Conservation (phyloP, 1,284 basidiomycete species). For the Calocybe gambosa region DNA sequence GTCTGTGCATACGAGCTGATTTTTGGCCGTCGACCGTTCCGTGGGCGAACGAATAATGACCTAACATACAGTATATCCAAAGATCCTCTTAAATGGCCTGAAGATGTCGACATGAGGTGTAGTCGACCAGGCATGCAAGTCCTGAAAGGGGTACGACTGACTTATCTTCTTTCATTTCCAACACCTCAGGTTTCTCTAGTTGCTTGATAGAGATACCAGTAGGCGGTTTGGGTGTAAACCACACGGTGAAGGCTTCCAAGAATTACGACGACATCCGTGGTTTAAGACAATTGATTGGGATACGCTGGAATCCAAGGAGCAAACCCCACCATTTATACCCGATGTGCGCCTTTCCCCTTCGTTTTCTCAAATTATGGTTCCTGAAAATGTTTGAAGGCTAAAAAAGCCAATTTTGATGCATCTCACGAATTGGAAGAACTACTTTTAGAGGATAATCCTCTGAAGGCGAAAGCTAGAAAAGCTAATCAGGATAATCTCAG, state of each 20-base stretch:
- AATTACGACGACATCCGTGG: slow-evolving; percentile 83
- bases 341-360: slow-evolving; percentile 54
- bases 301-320: slow-evolving; percentile 74
- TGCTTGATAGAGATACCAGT: slow-evolving; percentile 81
- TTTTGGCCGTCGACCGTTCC: slow-evolving; percentile 88
- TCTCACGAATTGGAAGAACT: slow-evolving; percentile 97
- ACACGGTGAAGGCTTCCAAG: slow-evolving; percentile 72
- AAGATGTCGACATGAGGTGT: slow-evolving; percentile 70
- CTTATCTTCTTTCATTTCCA: slow-evolving; percentile 10
- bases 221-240: slow-evolving; percentile 81
- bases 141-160: slow-evolving; percentile 61
- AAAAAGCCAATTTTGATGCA: slow-evolving; percentile 99
- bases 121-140: slow-evolving; percentile 60
- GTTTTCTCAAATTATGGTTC: no score
- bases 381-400: slow-evolving; percentile 49
- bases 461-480: slow-evolving; percentile 92
- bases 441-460: slow-evolving; percentile 91
- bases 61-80: slow-evolving; percentile 85
- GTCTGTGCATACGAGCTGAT: slow-evolving; percentile 90
- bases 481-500: slow-evolving; percentile 84
- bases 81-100: slow-evolving; percentile 71
- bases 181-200: slow-evolving; percentile 32
- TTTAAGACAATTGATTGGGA: slow-evolving; percentile 86
- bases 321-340: slow-evolving; percentile 84
- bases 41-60: slow-evolving; percentile 86